Evolutionary conservation across 352 stramenopile genomes (phyloP).

Genomic region (Thraustochytrium sp.): DNA sequence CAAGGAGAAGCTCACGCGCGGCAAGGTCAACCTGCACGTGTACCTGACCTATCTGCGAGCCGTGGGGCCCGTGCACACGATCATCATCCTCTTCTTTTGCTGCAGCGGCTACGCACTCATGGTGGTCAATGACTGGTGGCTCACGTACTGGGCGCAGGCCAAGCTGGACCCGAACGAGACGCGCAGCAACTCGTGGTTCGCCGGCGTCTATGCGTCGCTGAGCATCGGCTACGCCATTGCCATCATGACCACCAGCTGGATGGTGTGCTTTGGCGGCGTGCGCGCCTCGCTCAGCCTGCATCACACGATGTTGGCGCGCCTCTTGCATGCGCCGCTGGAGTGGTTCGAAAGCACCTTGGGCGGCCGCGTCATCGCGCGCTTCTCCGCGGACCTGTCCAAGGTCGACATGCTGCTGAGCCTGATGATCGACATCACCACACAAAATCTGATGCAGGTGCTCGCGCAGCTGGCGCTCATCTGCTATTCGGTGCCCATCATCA

Average conservation of each 20-base stretch:
- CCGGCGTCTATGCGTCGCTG: constrained; percentile 59
- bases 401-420: constrained; percentile 74
- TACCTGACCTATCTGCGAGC: background rate
- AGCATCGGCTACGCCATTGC: constrained; percentile 59
- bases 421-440: constrained; percentile 57
- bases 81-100: background rate
- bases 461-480: constrained; percentile 58
- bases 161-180: constrained; percentile 1
- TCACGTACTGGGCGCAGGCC: constrained; percentile 5
- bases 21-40: background rate
- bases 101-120: constrained; percentile 17
- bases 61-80: background rate
- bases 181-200: background rate
- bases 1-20: background rate
- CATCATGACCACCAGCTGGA: constrained; percentile 59
- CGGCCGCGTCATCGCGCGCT: constrained; percentile 79
- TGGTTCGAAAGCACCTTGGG: constrained; percentile 49
- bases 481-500: constrained; percentile 52
- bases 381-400: constrained; percentile 82
- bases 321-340: constrained; percentile 5
- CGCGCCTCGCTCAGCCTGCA: constrained; percentile 67
- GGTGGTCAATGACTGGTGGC: constrained; percentile 15
- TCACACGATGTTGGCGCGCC: constrained; percentile 62
- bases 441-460: constrained; percentile 52
- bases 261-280: constrained; percentile 60